Evolutionary conservation across 129 eudicot genomes (phyloP), one percentile per base, ranked within the genome.

Genomic region (Calendula officinalis): DNA sequence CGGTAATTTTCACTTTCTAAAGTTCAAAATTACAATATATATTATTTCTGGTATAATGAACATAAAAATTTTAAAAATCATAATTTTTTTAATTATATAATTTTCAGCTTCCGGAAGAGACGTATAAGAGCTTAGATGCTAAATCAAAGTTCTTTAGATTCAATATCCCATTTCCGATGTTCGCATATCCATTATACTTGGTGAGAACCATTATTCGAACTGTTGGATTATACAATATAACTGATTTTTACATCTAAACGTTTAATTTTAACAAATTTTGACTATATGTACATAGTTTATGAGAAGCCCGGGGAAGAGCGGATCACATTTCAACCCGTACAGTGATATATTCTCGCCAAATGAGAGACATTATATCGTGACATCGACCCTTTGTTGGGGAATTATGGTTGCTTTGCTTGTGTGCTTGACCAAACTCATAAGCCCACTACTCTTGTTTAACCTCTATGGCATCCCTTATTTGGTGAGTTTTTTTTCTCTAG

Each of bases 321-420:
- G 96, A 11, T 88, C 96, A 6, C 96, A 88, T 51, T 88, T 84
- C 76, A 75, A 88, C 56, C 91, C 96, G 0, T 74, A 84, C 63
- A 84, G 83, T 57, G 78, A 77, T 10, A 52, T 88, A 47, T 88
- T 88, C 46, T 80, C 64, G 56, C 89, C 89, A 0, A 71, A 57
- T 53, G 96, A 88, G 65, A 84, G 96, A 68, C 75, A 62, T 30
- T 42, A 50, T 56, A 80, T 82, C 12, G 62, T 84, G 54, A 75
- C 91, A 8, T 88, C 96, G 38, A 88, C 96, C 1, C 34, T 84
- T 4, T 88, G 91, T 75, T 88, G 96, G 96, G 66, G 66, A 43
- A 13, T 81, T 3, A 84, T 88, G 91, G 72, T 75, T 74, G 68
- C 40, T 53, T 60, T 82, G 71, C 89, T 88, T 34, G 44, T 79